A percentile compares a stretch with the other conserved stretches of the same genome.
phyloP scores from a whole-genome alignment of 148 eudicot genomes.

The Dianthus caryophyllus region DNA sequence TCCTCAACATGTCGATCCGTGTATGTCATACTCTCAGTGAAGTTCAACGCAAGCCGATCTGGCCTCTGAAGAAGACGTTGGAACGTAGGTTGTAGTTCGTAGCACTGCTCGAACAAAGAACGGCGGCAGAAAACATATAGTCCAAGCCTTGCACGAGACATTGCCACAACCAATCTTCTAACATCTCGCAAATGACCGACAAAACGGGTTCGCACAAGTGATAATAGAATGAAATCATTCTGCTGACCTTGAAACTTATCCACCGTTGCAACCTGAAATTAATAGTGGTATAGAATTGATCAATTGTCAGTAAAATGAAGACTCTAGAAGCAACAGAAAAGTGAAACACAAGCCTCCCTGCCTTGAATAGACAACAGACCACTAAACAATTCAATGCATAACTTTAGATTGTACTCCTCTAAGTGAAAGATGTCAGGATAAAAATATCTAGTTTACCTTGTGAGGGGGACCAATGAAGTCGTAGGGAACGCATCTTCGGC shows the following conservation, averaged over 20 bases:
- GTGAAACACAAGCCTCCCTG: background rate
- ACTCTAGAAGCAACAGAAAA: background rate
- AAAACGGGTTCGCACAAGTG: conserved; percentile 92
- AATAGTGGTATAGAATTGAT: background rate
- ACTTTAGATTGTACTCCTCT: background rate
- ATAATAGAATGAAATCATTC: conserved; percentile 77
- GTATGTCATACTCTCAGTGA: conserved; percentile 45
- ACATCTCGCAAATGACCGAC: conserved; percentile 99
- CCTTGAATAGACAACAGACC: background rate
- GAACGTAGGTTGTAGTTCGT: conserved; percentile 90
- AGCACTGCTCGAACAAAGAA: conserved; percentile 88
- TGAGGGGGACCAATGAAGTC: conserved; percentile 76
- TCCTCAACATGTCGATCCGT: conserved; percentile 77
- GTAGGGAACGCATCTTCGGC: conserved; percentile 71
- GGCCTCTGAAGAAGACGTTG: conserved; percentile 76
- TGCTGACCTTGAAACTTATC: conserved; percentile 99
- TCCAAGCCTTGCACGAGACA: conserved; percentile 99
- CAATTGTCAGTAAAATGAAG: background rate
- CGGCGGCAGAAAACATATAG: conserved; percentile 93
- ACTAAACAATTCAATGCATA: background rate
- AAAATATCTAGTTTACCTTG: conserved; percentile 48
- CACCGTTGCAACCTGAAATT: conserved; percentile 75
- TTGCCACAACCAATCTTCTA: conserved; percentile 92
- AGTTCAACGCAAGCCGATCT: conserved; percentile 69
- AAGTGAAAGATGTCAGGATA: background rate